Evolutionary conservation across 1,284 basidiomycete species (phyloP).

Genomic region (Xanthoconium separans): DNA sequence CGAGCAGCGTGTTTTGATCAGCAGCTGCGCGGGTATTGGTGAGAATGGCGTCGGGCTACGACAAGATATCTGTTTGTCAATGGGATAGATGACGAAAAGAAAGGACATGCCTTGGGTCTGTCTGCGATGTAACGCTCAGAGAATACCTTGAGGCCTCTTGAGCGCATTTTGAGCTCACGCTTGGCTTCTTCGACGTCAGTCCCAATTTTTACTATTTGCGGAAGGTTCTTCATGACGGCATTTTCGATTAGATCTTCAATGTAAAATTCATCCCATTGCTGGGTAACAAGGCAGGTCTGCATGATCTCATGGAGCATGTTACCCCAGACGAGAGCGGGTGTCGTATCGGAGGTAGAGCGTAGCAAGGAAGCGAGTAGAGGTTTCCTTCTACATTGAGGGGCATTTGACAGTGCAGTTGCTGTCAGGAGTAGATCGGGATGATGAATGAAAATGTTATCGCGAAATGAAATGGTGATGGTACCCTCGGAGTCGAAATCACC

Average conservation of each 20-base stretch:
- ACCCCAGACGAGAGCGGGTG: conserved; percentile 80
- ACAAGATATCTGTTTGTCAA: not conserved
- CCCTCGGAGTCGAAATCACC: conserved; percentile 51
- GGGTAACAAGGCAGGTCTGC: conserved; percentile 68
- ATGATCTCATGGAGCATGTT: conserved; percentile 89
- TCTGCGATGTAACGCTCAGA: conserved; percentile 61
- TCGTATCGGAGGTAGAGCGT: conserved; percentile 56
- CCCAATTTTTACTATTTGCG: conserved; percentile 63
- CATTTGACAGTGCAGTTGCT: conserved; percentile 81
- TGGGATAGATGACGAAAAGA: not conserved
- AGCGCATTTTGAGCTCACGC: conserved; percentile 59
- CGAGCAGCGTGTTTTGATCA: conserved; percentile 54
- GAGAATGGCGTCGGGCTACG: conserved; percentile 62
- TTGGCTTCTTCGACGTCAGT: conserved; percentile 61
- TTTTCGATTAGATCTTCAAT: conserved; percentile 58
- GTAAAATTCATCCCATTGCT: conserved; percentile 59
- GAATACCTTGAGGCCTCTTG: conserved; percentile 65
- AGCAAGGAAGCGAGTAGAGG: conserved; percentile 69
- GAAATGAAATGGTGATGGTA: conserved; percentile 56
- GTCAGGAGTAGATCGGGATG: conserved; percentile 91
- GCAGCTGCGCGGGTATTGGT: conserved; percentile 59
- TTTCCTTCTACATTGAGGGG: conserved; percentile 78
- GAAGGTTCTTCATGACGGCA: conserved; percentile 49
- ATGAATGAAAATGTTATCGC: conserved; percentile 68
- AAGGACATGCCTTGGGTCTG: conserved; percentile 52